phyloP scores from a whole-genome alignment of 768 basidiomycete species.

The Mycena amicta region DNA sequence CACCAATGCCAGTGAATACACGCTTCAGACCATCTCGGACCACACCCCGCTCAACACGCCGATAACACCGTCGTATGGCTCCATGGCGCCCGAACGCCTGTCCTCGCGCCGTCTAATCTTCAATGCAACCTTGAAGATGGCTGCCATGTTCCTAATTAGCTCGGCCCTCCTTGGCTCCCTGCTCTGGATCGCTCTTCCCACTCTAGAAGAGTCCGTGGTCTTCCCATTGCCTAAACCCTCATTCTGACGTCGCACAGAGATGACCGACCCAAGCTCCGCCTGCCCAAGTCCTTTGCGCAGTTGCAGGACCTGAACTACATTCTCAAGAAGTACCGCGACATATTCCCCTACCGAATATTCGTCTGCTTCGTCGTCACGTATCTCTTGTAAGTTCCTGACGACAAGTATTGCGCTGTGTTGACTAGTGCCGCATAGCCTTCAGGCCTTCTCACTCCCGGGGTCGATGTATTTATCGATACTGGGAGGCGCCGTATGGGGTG shows the following conservation, averaged over 20 bases:
- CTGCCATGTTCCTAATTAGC: constrained; percentile 71
- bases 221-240: not conserved
- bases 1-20: constrained; percentile 55
- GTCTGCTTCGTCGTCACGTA: constrained; percentile 88
- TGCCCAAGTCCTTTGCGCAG: constrained; percentile 88
- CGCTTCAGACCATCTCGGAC: constrained; percentile 61
- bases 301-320: constrained; percentile 83
- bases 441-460: constrained; percentile 95
- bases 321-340: constrained; percentile 89
- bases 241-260: constrained; percentile 44
- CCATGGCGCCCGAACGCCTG: constrained; percentile 43
- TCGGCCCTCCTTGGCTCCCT: constrained; percentile 71
- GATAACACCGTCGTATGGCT: constrained; percentile 54
- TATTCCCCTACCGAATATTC: constrained; percentile 83
- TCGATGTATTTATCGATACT: constrained; percentile 98
- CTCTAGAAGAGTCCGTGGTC: constrained; percentile 69
- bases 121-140: constrained; percentile 84
- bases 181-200: constrained; percentile 81
- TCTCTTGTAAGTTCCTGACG: constrained; percentile 69
- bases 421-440: constrained; percentile 56
- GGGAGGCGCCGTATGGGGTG: constrained; percentile 94
- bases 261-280: constrained; percentile 74
- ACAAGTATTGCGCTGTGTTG: not conserved
- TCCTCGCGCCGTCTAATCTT: constrained; percentile 64
- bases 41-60: constrained; percentile 47